A percentile compares a stretch with the other conserved stretches of the same genome.
Conservation (phyloP, 1,139 yeast species). For the Kodamaea suecica region DNA sequence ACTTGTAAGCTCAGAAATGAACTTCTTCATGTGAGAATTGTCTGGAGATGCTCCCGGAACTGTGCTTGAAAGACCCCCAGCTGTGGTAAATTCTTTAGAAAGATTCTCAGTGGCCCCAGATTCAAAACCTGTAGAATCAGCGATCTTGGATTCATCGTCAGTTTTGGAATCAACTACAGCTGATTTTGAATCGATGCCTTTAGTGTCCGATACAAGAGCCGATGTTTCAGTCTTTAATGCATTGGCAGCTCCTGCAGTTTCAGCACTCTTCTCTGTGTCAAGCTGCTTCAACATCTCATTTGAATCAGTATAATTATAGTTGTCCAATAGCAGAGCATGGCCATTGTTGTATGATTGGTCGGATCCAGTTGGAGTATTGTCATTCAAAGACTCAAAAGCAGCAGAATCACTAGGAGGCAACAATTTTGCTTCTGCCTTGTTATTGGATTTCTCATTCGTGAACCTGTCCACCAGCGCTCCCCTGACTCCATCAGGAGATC, state of each 20-base stretch:
- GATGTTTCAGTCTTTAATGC: too few species aligned
- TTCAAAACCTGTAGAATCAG: not conserved
- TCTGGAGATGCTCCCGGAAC: not conserved
- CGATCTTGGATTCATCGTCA: not conserved
- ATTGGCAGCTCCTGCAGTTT: too few species aligned
- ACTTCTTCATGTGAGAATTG: slow-evolving; percentile 24
- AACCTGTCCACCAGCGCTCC: slow-evolving; percentile 7
- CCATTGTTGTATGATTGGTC: slow-evolving; percentile 12
- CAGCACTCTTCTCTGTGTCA: not conserved
- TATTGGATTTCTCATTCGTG: slow-evolving; percentile 10
- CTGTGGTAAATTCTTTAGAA: too few species aligned
- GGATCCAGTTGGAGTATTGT: not conserved
- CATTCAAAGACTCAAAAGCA: not conserved
- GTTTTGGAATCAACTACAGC: not conserved
- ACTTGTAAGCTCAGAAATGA: slow-evolving; percentile 41
- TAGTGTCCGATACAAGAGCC: too few species aligned
- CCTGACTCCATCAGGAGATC: slow-evolving; percentile 26
- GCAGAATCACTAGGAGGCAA: not conserved
- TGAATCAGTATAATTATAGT: slow-evolving; percentile 8
- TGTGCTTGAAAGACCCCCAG: too few species aligned
- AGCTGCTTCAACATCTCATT: slow-evolving; percentile 4
- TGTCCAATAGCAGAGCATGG: slow-evolving; percentile 15
- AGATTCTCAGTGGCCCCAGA: not conserved
- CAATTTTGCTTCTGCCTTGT: slow-evolving; percentile 1
- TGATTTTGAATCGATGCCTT: too few species aligned